These are phyloP conservation scores for Yamadazyma triangularis DNA, from an alignment of 1,139 yeast genomes.

Conservation along the genomic window DNA sequence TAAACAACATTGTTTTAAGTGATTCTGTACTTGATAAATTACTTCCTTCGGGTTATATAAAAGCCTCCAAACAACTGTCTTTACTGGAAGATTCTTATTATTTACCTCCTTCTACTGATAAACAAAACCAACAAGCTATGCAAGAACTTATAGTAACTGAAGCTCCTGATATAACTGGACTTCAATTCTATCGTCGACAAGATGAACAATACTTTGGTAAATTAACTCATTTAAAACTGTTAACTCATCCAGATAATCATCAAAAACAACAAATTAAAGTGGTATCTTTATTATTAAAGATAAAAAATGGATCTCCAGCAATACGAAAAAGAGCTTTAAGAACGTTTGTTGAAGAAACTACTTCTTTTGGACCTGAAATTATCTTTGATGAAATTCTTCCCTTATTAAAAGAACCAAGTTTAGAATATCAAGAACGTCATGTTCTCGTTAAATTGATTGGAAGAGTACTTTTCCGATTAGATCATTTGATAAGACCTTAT, in stretches of 20 bases:
- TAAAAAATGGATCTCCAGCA: conserved; percentile 74
- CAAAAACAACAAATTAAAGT: conserved; percentile 59
- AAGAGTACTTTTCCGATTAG: conserved; percentile 61
- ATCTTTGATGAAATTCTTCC: conserved; percentile 72
- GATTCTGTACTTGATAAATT: conserved; percentile 47
- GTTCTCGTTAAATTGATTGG: conserved; percentile 72
- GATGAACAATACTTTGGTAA: conserved; percentile 73
- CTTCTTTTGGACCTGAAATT: conserved; percentile 62
- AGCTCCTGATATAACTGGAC: conserved; percentile 48
- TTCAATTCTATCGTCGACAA: conserved; percentile 65
- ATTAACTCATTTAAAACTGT: conserved; percentile 39
- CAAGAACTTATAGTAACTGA: conserved; percentile 8
- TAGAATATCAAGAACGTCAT: conserved; percentile 85
- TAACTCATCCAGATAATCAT: conserved; percentile 21
- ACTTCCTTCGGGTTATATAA: conserved; percentile 52
- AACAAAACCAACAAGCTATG: conserved; percentile 5
- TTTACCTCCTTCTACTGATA: conserved; percentile 13
- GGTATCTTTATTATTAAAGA: conserved; percentile 57
- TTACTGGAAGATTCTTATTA: neutral
- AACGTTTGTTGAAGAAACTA: conserved; percentile 60
- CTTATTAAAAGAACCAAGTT: conserved; percentile 61
- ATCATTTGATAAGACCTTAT: conserved; percentile 64
- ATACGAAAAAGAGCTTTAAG: conserved; percentile 71
- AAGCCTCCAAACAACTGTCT: conserved; percentile 31
- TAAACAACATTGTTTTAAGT: conserved; percentile 44